Percentiles rank a stretch among this genome's conserved stretches.
These are phyloP conservation scores for Phyllosticta ampelicida DNA, from an alignment of 2,329 filamentous ascomycete genomes.

Conservation along the genomic window DNA sequence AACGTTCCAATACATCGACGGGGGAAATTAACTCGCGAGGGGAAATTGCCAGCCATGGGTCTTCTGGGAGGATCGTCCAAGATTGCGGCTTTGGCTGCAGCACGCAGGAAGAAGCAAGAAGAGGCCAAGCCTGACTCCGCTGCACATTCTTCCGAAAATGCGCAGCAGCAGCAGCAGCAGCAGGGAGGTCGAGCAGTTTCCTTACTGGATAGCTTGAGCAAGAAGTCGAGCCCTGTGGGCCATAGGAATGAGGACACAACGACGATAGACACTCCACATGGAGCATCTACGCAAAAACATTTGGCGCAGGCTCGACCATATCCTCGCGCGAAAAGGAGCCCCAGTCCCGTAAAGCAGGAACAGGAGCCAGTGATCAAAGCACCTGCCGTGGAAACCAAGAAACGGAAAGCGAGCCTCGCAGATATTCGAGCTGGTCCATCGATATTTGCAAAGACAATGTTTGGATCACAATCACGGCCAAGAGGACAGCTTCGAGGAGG, in stretches of 20 bases:
- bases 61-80: conserved; percentile 75
- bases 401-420: conserved; percentile 12
- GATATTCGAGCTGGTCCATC: conserved; percentile 39
- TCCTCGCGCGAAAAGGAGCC: conserved; percentile 2
- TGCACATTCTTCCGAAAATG: conserved; percentile 1
- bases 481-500: conserved; percentile 4
- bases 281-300: not conserved
- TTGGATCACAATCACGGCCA: conserved; percentile 22
- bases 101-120: conserved; percentile 71
- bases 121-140: conserved; percentile 38
- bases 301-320: not conserved
- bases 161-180: conserved; percentile 15
- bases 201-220: conserved; percentile 34
- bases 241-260: conserved; percentile 17
- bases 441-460: conserved; percentile 40
- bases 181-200: conserved; percentile 28
- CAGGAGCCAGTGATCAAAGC: not conserved
- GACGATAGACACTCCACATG: not conserved
- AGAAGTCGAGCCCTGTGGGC: conserved; percentile 2
- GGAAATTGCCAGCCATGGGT: conserved; percentile 49
- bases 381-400: not conserved
- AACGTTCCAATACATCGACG: conserved; percentile 56
- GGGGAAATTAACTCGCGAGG: conserved; percentile 52
- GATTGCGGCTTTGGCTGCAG: conserved; percentile 77
- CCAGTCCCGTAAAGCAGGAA: conserved; percentile 2